These are phyloP conservation scores for Candida peoriensis DNA, from an alignment of 805 yeast genomes.

Conservation along the genomic window DNA sequence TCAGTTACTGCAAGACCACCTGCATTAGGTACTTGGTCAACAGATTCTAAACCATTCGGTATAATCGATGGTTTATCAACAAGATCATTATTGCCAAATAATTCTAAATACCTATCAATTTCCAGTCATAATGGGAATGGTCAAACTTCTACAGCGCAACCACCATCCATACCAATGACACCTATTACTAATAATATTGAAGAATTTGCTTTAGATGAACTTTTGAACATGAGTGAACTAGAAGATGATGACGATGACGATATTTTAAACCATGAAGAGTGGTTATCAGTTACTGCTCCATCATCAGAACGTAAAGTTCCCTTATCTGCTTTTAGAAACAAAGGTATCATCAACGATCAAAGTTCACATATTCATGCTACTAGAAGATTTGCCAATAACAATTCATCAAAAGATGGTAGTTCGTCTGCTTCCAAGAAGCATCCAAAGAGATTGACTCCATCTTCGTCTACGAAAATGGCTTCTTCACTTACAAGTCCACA, in stretches of 20 bases:
- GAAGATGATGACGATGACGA: constrained; percentile 67
- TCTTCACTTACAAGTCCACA: too few relatives aligned
- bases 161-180: constrained; percentile 12
- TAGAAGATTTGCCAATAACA: constrained; percentile 15
- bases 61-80: constrained; percentile 94
- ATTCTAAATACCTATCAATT: constrained; percentile 1
- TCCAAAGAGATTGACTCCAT: constrained; percentile 1
- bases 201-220: constrained; percentile 65
- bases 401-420: neutral
- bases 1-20: constrained; percentile 88
- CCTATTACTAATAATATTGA: constrained; percentile 28
- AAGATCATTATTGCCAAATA: constrained; percentile 60
- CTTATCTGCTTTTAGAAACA: constrained; percentile 85
- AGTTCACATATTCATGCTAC: constrained; percentile 24
- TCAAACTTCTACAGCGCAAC: neutral
- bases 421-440: constrained; percentile 1
- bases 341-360: constrained; percentile 41
- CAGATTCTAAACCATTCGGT: constrained; percentile 81
- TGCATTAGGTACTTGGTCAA: constrained; percentile 85
- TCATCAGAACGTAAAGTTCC: constrained; percentile 57
- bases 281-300: constrained; percentile 29
- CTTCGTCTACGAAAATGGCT: too few relatives aligned
- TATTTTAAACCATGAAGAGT: constrained; percentile 28
- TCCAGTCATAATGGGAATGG: constrained; percentile 1
- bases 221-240: constrained; percentile 81